Percentiles rank a stretch among this genome's conserved stretches.
Evolutionary conservation across 495 filamentous ascomycete species (phyloP).

Genomic region (Cairneyella variabilis): DNA sequence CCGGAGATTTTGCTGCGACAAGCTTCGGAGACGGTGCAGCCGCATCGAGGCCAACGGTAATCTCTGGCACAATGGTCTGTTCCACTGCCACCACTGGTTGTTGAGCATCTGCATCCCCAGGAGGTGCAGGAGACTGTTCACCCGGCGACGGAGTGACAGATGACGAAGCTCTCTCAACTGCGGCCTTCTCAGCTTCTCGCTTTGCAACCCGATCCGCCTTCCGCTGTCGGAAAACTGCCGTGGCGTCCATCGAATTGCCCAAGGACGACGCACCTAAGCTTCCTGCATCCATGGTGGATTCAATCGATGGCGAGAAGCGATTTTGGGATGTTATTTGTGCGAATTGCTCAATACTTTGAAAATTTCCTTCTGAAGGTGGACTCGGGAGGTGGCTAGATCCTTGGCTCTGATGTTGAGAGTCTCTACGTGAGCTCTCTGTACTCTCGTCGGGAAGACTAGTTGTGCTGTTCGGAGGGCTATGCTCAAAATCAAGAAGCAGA

Average conservation of each 20-base stretch:
- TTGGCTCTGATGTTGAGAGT: neutral
- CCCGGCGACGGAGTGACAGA: neutral
- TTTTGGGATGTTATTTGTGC: neutral
- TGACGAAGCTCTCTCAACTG: neutral
- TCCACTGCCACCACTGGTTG: too few relatives aligned
- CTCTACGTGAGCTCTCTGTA: neutral
- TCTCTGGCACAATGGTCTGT: too few relatives aligned
- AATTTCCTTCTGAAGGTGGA: constrained; percentile 1
- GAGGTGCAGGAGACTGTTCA: neutral
- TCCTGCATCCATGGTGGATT: neutral
- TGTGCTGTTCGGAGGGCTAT: too few relatives aligned
- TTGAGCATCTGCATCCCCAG: too few relatives aligned
- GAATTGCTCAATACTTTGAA: neutral
- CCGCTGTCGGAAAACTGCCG: neutral
- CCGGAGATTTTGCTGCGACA: too few relatives aligned
- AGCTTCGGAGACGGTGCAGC: neutral
- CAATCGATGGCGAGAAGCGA: neutral
- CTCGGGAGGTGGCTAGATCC: constrained; percentile 11
- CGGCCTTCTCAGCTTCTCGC: neutral
- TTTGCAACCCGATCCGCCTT: neutral
- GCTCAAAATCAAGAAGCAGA: too few relatives aligned
- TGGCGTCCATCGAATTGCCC: neutral
- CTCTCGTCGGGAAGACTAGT: neutral
- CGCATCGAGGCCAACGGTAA: too few relatives aligned
- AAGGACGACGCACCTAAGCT: neutral